Conservation (phyloP, 2,329 filamentous ascomycete species). For the Talaromyces sp. region DNA sequence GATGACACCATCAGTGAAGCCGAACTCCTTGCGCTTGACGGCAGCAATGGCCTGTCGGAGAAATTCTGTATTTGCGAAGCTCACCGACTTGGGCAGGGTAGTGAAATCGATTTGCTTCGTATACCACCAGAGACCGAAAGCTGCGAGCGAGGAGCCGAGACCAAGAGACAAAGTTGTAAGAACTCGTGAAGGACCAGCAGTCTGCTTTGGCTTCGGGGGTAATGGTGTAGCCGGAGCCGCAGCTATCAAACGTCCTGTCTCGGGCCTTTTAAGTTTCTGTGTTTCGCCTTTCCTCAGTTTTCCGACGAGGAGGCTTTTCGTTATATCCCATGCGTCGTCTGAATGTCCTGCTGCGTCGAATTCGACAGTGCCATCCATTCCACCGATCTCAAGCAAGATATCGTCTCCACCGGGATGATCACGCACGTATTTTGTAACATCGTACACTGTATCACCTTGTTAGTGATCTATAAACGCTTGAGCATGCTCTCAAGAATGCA, state of each 20-base stretch:
- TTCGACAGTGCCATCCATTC: conserved; percentile 40
- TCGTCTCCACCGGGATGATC: conserved; percentile 55
- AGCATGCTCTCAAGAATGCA: background rate
- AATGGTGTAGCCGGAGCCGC: background rate
- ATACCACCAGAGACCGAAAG: background rate
- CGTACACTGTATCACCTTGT: conserved; percentile 47
- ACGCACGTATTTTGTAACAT: conserved; percentile 55
- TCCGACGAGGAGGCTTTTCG: conserved; percentile 38
- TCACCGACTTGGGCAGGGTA: background rate
- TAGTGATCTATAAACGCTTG: background rate
- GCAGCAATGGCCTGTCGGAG: background rate
- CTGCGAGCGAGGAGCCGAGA: background rate
- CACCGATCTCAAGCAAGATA: conserved; percentile 40
- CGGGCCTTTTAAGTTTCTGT: conserved; percentile 12
- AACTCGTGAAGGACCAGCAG: background rate
- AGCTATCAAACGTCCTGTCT: background rate
- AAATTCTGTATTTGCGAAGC: background rate
- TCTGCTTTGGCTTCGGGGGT: background rate
- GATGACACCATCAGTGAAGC: background rate
- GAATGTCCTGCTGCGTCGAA: conserved; percentile 48
- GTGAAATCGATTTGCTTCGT: background rate
- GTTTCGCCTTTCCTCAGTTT: conserved; percentile 19
- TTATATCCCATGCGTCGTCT: conserved; percentile 44
- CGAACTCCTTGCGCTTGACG: background rate
- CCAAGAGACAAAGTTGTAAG: background rate